Base-by-base conservation (phyloP, 306 rosid genomes). In the Citrullus mucosospermus region DNA sequence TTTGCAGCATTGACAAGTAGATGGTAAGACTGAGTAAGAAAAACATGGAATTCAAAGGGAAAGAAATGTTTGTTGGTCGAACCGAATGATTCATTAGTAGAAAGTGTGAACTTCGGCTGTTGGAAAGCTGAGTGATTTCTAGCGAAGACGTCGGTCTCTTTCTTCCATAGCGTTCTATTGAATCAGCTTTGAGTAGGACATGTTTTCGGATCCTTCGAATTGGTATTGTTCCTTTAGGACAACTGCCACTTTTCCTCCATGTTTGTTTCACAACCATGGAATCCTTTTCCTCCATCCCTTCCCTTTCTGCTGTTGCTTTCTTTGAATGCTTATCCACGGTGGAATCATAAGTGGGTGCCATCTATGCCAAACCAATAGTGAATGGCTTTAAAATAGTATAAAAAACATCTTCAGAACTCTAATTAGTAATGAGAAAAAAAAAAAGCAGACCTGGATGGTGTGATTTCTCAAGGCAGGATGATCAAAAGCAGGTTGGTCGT, bases 221-320 rank as follows among this genome's bases (percentile, higher is more conserved):
- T 0, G 91, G 92, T 15, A 89, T 57, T 0, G 94, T 87, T 85
- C 92, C 97, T 58, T 83, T 2, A 4, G 93, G 97, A 83, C 97
- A 91, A 59, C 85, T 89, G 77, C 91, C 94, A 61, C 86, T 87
- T 60, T 72, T 85, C 10, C 82, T 87, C 94, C 97, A 91, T 71
- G 69, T 74, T 44, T 89, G 94, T 20, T 50, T 83, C 74, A 83
- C 81, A 20, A 15, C 78, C 79, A 39, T 60, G 59, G 54, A 50
- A 10, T 36, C 55, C 75, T 36, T 78, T 30, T 8, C 62, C 44
- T 6, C 67, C 4, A 1, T 32, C 2, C 5, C 78, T 67, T 11
- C 3, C 25, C 75, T 38, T 51, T 34, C n/a, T 66, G 53, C 18
- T 38, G 50, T 44, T 53, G 9, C 62, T 38, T 6, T 70, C 77